Base-by-base conservation (phyloP, 2,329 filamentous ascomycete genomes). In the Cadophora luteo-olivacea region DNA sequence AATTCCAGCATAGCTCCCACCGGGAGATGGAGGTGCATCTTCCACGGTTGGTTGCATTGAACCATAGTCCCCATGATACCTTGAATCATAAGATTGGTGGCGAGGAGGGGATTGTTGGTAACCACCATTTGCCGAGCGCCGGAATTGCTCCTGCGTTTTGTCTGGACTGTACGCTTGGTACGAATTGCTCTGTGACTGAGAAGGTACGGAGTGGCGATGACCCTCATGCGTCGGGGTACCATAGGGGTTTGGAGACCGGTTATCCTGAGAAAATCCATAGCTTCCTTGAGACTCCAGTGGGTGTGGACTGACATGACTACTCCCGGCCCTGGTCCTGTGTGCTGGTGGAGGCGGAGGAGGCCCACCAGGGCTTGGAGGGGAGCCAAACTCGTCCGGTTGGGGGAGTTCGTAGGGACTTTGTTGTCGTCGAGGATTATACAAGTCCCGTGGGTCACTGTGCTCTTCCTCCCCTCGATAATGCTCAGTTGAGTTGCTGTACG, bases 21-120 rank as follows among this genome's bases (percentile, higher is more conserved):
- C 70, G 24, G 77, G 76, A 54, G 76, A 77, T 7, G 73, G 72
- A 14, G 77, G 76, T 32, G 73, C 82, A 74, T 84, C 82, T 70
- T 83, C 82, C 58, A 84, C 82, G 0, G 81, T 81, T 9, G 82
- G 81, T 68, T 84, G 82, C 82, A 84, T 83, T 7, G 80, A 78
- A 12, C 79, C 79, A 70, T 82, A 80, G 66, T 80, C 76, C 19
- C 75, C 72, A 65, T 79, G 78, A 64, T 80, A 80, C 51, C 72
- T 71, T n/a, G 76, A 72, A 63, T 78, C 76, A 60, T 75, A 78
- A n/a, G 76, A 73, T 66, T 79, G 71, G 73, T 80, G 74, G 54
- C 75, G 65, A 75, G 78, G 60, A 70, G 70, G 73, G 32, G 76
- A 69, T 67, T 79, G 72, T 68, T 77, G 70, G 61, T 78, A 68